These are phyloP conservation scores for Calocera viscosa DNA, from an alignment of 768 basidiomycete genomes.

Conservation along the genomic window DNA sequence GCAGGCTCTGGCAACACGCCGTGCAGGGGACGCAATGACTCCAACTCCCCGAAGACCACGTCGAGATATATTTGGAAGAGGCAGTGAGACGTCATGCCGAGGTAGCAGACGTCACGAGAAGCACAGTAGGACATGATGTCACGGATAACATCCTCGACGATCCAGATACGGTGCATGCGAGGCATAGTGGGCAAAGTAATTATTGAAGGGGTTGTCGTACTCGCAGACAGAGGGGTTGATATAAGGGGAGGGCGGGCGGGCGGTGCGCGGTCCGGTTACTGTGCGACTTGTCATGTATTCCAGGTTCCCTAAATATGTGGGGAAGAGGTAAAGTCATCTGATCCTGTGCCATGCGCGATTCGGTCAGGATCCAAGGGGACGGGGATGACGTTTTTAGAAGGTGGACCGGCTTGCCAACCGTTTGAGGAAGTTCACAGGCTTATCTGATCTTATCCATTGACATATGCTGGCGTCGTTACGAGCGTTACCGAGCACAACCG, in stretches of 20 bases:
- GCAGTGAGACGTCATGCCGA: slow-evolving; percentile 2
- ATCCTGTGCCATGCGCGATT: not conserved
- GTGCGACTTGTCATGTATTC: not conserved
- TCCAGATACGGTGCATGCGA: not conserved
- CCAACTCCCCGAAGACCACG: not conserved
- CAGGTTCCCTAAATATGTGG: not conserved
- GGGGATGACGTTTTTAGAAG: slow-evolving; percentile 7
- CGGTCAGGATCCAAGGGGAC: not conserved
- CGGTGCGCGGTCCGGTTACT: not conserved
- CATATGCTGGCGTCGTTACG: not conserved
- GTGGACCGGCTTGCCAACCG: not conserved
- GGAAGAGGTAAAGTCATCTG: not conserved
- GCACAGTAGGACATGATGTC: slow-evolving; percentile 5
- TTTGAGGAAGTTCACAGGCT: not conserved
- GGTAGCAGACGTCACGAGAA: not conserved
- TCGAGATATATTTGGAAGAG: slow-evolving; percentile 9
- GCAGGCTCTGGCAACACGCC: not conserved
- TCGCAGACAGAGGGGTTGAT: not conserved
- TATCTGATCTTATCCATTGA: slow-evolving; percentile 6
- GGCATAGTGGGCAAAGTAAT: not conserved
- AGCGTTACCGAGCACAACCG: not conserved
- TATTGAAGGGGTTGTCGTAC: not conserved
- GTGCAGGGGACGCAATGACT: not conserved
- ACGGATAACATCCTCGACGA: slow-evolving; percentile 6
- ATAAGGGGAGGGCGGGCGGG: not conserved